Percentiles rank a stretch among this genome's conserved stretches.
Evolutionary conservation across 2,329 filamentous ascomycete species (phyloP).

Genomic region (Aspergillaceae sp.): DNA sequence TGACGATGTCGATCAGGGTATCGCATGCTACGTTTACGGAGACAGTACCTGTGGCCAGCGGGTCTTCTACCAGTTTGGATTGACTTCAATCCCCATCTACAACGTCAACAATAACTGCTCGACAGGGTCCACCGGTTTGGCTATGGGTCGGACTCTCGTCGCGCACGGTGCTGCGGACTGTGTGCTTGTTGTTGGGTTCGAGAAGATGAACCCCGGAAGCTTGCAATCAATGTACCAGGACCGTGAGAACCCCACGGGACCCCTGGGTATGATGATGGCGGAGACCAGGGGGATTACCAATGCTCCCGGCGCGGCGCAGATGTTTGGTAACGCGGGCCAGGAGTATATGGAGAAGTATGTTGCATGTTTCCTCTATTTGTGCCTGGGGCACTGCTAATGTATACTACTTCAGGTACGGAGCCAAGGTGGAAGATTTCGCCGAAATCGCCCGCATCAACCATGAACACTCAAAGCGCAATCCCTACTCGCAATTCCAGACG

Average conservation of each 20-base stretch:
- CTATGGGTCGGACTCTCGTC: slow-evolving; percentile 73
- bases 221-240: slow-evolving; percentile 79
- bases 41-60: slow-evolving; percentile 92
- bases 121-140: slow-evolving; percentile 84
- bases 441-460: slow-evolving; percentile 93
- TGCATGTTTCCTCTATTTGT: neutral
- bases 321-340: slow-evolving; percentile 88
- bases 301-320: slow-evolving; percentile 76
- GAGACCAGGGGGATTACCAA: slow-evolving; percentile 73
- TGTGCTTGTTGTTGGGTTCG: slow-evolving; percentile 85
- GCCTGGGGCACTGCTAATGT: neutral
- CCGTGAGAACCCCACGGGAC: slow-evolving; percentile 68
- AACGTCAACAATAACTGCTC: slow-evolving; percentile 99
- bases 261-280: slow-evolving; percentile 68
- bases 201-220: slow-evolving; percentile 95
- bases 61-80: slow-evolving; percentile 97
- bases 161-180: slow-evolving; percentile 75
- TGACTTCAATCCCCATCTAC: slow-evolving; percentile 92
- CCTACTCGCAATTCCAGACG: slow-evolving; percentile 94
- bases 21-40: slow-evolving; percentile 98
- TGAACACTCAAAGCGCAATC: slow-evolving; percentile 81
- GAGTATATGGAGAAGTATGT: slow-evolving; percentile 89
- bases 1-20: slow-evolving; percentile 87
- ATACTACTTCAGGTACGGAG: slow-evolving; percentile 59
- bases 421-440: slow-evolving; percentile 75